Percentiles rank a stretch among this genome's conserved stretches.
Conservation (phyloP, 306 rosid species). For the Acacia crassicarpa region DNA sequence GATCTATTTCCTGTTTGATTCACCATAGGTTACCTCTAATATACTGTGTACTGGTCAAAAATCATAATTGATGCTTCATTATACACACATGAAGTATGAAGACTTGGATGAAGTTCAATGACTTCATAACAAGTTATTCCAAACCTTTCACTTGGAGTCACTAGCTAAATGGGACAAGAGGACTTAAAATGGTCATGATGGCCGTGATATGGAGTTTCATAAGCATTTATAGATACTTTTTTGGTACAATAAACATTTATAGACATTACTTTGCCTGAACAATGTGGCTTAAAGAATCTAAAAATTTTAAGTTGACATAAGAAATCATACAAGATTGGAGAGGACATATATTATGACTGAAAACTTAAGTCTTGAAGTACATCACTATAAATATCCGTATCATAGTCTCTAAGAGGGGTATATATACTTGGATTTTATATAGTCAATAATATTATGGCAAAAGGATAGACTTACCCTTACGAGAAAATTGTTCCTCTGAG, state of each 20-base stretch:
- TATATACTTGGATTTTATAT: neutral
- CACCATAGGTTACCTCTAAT: conserved; percentile 23
- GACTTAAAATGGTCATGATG: neutral
- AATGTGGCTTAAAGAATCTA: neutral
- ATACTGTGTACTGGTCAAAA: conserved; percentile 10
- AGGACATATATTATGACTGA: neutral
- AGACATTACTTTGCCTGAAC: neutral
- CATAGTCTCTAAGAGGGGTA: neutral
- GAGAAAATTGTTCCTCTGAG: conserved; percentile 43
- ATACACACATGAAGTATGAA: neutral
- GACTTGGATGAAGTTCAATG: neutral
- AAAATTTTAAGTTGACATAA: neutral
- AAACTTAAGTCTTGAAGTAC: neutral
- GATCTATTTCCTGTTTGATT: conserved; percentile 37
- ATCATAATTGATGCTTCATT: conserved; percentile 11
- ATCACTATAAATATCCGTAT: neutral
- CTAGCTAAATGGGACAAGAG: neutral
- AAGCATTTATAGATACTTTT: neutral
- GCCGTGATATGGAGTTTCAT: neutral
- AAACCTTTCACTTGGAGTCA: neutral
- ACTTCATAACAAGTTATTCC: neutral
- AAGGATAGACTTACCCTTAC: conserved; percentile 36
- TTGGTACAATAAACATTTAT: no score
- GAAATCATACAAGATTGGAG: neutral
- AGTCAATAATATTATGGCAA: neutral